Evolutionary conservation across 2,329 filamentous ascomycete genomes (phyloP), one percentile per base, ranked within the genome.

Genomic region (Epichloe coenophiala): DNA sequence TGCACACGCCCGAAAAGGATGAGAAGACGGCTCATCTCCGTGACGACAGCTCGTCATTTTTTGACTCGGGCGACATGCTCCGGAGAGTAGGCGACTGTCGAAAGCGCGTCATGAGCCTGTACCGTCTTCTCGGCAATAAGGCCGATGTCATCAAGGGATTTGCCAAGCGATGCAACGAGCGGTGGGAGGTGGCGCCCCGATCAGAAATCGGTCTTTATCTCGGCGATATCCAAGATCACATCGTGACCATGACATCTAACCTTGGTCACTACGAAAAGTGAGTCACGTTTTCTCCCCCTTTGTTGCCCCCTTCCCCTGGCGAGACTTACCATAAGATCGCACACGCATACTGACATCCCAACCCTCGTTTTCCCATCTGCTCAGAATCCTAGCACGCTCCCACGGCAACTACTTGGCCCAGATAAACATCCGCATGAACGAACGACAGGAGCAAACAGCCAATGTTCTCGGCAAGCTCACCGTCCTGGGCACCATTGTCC

Each of bases 91-190:
- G 93, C 31, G 88, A 95, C 66, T 95, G 89, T 65, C 81, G 93
- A 59, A 97, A 97, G 74, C 91, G 91, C 65, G 93, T 98, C 56
- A 98, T 98, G 90, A 84, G 86, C 37, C 73, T 98, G 45, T 97
- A 96, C 64, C 80, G 93, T 47, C 73, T 98, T 43, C 73, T 98
- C 17, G 93, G 93, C 50, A 97, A 95, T 68, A 98, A 98, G 70
- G 93, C 93, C 47, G 93, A 98, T 66, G 93, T 98, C 52, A 97
- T 98, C 74, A 97, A 97, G 70, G 93, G 93, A 1, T 98, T 98
- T 61, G 93, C 93, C 5, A 98, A 98, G 71, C 79, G 93, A 13
- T 98, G 93, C 71, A 98, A 96, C 63, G 91, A 98, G 71, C 86
- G 94, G 57, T 98, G 90, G 89, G 87, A 96, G 59, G 87, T 98